These are phyloP conservation scores for Platismatia glauca DNA, from an alignment of 495 filamentous ascomycete species.

Conservation along the genomic window DNA sequence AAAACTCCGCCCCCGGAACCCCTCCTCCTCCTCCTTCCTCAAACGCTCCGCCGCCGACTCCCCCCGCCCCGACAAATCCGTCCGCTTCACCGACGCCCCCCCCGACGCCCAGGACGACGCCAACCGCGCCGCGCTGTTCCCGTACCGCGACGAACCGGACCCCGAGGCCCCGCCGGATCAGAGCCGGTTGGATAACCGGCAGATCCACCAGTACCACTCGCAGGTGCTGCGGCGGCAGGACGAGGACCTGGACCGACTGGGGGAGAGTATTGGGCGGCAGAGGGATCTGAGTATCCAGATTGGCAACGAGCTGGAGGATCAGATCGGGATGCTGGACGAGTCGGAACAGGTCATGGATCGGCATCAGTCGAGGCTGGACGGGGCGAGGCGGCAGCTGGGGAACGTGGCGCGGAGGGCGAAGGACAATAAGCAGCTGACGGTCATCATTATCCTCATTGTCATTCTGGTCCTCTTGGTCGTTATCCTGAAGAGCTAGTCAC, in stretches of 20 bases:
- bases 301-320: constrained; percentile 87
- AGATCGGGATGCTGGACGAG: constrained; percentile 80
- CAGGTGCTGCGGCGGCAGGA: constrained; percentile 79
- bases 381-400: constrained; percentile 61
- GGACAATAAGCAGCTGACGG: constrained; percentile 72
- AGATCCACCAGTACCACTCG: constrained; percentile 77
- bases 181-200: constrained; percentile 63
- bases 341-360: constrained; percentile 75
- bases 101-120: constrained; percentile 43
- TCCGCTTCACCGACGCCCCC: constrained; percentile 78
- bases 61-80: constrained; percentile 59
- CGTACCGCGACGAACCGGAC: constrained; percentile 46
- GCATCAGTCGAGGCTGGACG: constrained; percentile 64
- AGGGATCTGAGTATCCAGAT: constrained; percentile 91
- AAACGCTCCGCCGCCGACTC: constrained; percentile 29
- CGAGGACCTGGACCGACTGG: constrained; percentile 79
- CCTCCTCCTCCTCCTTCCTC: constrained; percentile 34
- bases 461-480: constrained; percentile 69
- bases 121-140: constrained; percentile 54
- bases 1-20: constrained; percentile 30
- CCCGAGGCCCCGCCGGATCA: constrained; percentile 58
- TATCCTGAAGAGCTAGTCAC: constrained; percentile 54
- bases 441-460: constrained; percentile 67
- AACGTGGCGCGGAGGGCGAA: constrained; percentile 61
- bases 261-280: constrained; percentile 80